These are phyloP conservation scores for Saccharomyces uvarum DNA, from an alignment of 1,139 yeast genomes.

Conservation along the genomic window DNA sequence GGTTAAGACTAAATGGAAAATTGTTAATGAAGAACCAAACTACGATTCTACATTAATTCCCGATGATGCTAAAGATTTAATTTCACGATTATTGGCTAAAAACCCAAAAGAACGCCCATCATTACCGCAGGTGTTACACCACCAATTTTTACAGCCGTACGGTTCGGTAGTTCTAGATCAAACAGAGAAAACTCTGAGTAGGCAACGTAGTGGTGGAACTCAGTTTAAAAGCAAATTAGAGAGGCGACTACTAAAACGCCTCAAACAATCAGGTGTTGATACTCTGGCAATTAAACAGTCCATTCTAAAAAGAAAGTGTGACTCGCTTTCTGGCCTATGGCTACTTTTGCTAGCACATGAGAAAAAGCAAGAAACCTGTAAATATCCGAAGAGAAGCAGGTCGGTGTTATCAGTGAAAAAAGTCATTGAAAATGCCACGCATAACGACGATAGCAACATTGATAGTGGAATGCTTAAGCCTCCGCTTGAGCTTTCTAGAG, in stretches of 20 bases:
- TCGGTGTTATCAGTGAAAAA: slow-evolving; percentile 39
- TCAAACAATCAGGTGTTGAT: slow-evolving; percentile 62
- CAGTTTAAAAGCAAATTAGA: slow-evolving; percentile 59
- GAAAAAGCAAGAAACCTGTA: slow-evolving; percentile 40
- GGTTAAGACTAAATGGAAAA: slow-evolving; percentile 49
- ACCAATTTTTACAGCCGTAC: slow-evolving; percentile 51
- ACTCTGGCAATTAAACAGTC: slow-evolving; percentile 54
- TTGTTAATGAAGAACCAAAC: slow-evolving; percentile 58
- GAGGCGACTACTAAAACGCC: slow-evolving; percentile 52
- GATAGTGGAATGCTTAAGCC: slow-evolving; percentile 9
- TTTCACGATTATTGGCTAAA: slow-evolving; percentile 53
- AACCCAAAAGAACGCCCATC: slow-evolving; percentile 61
- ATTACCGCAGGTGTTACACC: slow-evolving; percentile 50
- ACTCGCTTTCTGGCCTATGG: slow-evolving; percentile 80
- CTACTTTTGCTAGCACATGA: slow-evolving; percentile 64
- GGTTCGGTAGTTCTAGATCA: slow-evolving; percentile 41
- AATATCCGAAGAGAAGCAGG: slow-evolving; percentile 41
- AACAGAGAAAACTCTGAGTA: slow-evolving; percentile 38
- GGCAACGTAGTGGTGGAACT: slow-evolving; percentile 33
- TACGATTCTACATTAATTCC: slow-evolving; percentile 37
- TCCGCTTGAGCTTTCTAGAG: slow-evolving; percentile 12
- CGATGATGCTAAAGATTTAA: slow-evolving; percentile 42
- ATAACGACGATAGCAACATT: slow-evolving; percentile 1
- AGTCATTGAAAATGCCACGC: slow-evolving; percentile 20
- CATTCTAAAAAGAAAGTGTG: slow-evolving; percentile 57